These are phyloP conservation scores for Ampelomyces quisqualis DNA, from an alignment of 2,329 filamentous ascomycete genomes.

Conservation along the genomic window DNA sequence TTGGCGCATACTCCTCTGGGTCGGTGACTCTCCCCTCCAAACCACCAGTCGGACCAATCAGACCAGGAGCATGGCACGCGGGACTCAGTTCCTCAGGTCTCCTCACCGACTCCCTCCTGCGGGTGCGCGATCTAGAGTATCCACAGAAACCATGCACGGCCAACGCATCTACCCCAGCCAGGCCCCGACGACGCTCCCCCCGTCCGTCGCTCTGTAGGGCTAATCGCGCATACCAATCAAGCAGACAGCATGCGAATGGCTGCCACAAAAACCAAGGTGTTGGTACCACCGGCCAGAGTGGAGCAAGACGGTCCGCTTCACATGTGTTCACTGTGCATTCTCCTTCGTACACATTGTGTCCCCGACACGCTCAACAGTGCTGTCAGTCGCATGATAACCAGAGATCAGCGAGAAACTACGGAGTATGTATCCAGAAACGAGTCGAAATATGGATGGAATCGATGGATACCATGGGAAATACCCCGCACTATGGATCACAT, in stretches of 20 bases:
- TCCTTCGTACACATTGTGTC: constrained; percentile 1
- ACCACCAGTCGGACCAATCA: constrained; percentile 20
- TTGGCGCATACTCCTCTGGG: constrained; percentile 31
- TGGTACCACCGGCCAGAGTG: constrained; percentile 16
- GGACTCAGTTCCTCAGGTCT: constrained; percentile 19
- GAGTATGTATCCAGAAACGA: constrained; percentile 1
- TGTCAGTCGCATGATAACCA: constrained; percentile 6
- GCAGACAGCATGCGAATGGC: constrained; percentile 11
- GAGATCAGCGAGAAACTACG: constrained; percentile 11
- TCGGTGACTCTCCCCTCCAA: constrained; percentile 27
- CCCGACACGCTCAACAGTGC: not conserved
- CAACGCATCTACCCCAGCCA: constrained; percentile 38
- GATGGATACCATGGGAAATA: no score
- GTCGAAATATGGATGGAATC: no score
- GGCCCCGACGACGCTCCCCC: no score
- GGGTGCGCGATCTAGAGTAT: constrained; percentile 21
- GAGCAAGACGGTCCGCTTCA: not conserved
- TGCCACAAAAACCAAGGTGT: constrained; percentile 29
- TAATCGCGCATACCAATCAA: constrained; percentile 23
- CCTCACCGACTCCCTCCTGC: constrained; percentile 37
- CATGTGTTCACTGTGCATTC: constrained; percentile 6
- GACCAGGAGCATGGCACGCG: constrained; percentile 5
- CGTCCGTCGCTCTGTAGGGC: constrained; percentile 24
- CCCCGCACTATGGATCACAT: constrained; percentile 4
- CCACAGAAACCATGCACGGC: constrained; percentile 30